Percentiles rank a stretch among this genome's conserved stretches.
Conservation (phyloP, 2,329 filamentous ascomycete species). For the Phyllachora maydis region DNA sequence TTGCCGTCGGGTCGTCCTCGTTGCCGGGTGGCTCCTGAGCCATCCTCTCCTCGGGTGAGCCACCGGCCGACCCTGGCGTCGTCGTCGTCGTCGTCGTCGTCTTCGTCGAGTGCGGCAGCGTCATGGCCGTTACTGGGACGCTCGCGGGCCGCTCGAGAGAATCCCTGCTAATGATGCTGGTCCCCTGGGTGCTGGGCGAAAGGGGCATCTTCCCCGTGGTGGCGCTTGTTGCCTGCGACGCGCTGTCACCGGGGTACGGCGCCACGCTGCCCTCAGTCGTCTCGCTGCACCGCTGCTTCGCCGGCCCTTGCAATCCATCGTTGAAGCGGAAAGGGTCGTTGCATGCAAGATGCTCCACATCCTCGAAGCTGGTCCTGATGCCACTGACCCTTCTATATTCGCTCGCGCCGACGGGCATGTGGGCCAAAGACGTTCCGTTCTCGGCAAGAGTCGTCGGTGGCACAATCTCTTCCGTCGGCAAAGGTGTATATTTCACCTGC, state of each 20-base stretch:
- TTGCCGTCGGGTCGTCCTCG: constrained; percentile 6
- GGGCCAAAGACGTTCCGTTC: constrained; percentile 9
- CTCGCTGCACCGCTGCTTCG: constrained; percentile 35
- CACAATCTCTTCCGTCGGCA: too few species aligned
- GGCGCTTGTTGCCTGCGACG: constrained; percentile 39
- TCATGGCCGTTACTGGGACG: constrained; percentile 18
- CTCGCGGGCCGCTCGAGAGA: constrained; percentile 28
- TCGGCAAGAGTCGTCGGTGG: constrained; percentile 4
- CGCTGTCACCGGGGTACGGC: constrained; percentile 35
- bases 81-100: too few species aligned
- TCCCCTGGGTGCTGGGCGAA: constrained; percentile 44
- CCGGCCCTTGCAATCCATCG: constrained; percentile 15
- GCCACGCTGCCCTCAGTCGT: constrained; percentile 39
- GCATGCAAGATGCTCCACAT: constrained; percentile 23
- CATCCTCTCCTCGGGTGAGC: constrained; percentile 7
- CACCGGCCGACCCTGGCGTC: constrained; percentile 9
- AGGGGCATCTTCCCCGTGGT: constrained; percentile 43
- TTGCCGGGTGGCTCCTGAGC: constrained; percentile 4
- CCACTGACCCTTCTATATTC: constrained; percentile 23
- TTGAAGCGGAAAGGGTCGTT: constrained; percentile 25
- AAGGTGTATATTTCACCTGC: too few species aligned
- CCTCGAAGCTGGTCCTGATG: constrained; percentile 20
- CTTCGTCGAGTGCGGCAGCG: constrained; percentile 15
- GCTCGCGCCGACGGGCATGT: constrained; percentile 11
- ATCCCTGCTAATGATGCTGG: constrained; percentile 41